These are phyloP conservation scores for Fusarium zealandicum DNA, from an alignment of 2,329 filamentous ascomycete genomes.

Conservation along the genomic window DNA sequence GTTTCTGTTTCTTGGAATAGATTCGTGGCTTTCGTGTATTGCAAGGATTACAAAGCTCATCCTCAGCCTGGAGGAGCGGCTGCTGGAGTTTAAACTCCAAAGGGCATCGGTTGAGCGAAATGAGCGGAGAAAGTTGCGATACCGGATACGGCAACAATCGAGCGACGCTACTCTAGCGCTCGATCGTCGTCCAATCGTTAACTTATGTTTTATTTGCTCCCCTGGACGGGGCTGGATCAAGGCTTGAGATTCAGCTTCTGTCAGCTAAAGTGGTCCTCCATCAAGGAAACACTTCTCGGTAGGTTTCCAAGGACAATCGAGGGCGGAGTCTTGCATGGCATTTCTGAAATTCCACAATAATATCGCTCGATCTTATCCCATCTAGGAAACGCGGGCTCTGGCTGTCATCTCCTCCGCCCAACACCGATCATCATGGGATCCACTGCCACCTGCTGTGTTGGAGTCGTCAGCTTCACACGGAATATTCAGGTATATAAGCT, in stretches of 20 bases:
- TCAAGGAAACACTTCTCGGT: too few relatives aligned
- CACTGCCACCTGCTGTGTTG: neutral
- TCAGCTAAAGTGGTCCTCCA: neutral
- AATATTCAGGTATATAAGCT: neutral
- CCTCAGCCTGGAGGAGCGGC: neutral
- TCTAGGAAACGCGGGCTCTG: neutral
- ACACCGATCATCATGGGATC: neutral
- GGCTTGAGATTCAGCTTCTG: neutral
- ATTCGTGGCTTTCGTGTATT: neutral
- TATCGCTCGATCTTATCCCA: conserved; percentile 26
- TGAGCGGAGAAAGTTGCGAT: conserved; percentile 3
- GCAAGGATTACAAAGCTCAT: too few relatives aligned
- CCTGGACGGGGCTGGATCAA: too few relatives aligned
- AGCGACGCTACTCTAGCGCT: conserved; percentile 32
- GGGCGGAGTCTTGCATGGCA: neutral
- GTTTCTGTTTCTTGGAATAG: neutral
- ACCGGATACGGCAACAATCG: conserved; percentile 28
- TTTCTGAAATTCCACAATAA: neutral
- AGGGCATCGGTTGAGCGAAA: conserved; percentile 30
- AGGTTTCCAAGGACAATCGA: neutral
- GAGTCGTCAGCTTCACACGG: neutral
- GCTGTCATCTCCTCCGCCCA: neutral
- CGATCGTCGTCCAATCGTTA: conserved; percentile 6
- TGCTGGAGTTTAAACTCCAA: conserved; percentile 25
- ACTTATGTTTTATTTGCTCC: neutral